phyloP scores from a whole-genome alignment of 1,284 basidiomycete genomes.

The Irpex sp. region DNA sequence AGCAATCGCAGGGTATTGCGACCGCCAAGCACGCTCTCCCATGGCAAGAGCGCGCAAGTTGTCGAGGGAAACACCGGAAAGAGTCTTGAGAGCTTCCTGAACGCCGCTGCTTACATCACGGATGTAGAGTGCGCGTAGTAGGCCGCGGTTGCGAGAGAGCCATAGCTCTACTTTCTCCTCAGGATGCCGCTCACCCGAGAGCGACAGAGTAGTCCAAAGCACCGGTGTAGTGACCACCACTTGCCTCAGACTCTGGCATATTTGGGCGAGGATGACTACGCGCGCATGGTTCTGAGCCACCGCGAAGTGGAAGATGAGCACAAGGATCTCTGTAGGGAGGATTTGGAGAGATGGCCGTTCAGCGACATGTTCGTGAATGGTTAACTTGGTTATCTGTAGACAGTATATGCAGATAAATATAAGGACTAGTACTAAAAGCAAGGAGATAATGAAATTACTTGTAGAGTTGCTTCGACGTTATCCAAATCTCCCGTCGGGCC shows the following conservation, averaged over 20 bases:
- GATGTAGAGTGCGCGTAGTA: conserved; percentile 45
- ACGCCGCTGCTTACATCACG: conserved; percentile 16
- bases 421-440: too few species aligned
- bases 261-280: conserved; percentile 46
- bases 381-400: too few species aligned
- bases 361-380: too few species aligned
- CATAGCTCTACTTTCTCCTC: conserved; percentile 50
- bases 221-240: conserved; percentile 44
- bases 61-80: conserved; percentile 26
- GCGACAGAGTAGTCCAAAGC: conserved; percentile 56
- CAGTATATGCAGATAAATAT: too few species aligned
- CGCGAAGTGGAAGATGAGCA: conserved; percentile 45
- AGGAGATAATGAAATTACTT: too few species aligned
- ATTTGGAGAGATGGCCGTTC: neutral
- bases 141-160: conserved; percentile 48
- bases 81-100: conserved; percentile 18
- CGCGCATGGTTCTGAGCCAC: conserved; percentile 38
- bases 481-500: too few species aligned
- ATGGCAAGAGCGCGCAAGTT: conserved; percentile 17
- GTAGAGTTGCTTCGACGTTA: too few species aligned
- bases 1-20: conserved; percentile 5
- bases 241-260: conserved; percentile 58
- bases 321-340: conserved; percentile 50
- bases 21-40: conserved; percentile 1
- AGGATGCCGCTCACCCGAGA: conserved; percentile 42